Percentiles rank a stretch among this genome's conserved stretches.
Conservation (phyloP, 306 rosid species). For the Rosa chinensis region DNA sequence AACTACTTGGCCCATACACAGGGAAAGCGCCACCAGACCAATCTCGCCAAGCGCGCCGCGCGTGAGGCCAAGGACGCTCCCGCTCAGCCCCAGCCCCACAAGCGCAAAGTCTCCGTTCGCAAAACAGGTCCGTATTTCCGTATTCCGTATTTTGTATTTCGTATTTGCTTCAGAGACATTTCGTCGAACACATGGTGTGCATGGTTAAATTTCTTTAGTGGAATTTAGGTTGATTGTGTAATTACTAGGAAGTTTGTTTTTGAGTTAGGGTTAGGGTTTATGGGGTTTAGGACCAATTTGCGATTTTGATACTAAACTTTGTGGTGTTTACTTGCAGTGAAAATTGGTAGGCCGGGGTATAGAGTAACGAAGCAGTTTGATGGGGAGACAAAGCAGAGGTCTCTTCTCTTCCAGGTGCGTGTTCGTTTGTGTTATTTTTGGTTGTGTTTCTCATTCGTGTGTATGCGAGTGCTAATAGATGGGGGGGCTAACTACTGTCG, state of each 20-base stretch:
- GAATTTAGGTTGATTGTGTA: background rate
- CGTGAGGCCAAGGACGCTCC: slow-evolving; percentile 98
- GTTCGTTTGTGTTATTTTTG: background rate
- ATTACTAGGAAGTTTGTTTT: too few species aligned
- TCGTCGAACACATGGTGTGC: slow-evolving; percentile 14
- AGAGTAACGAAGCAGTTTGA: slow-evolving; percentile 93
- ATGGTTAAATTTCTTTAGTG: background rate
- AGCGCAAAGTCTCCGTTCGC: slow-evolving; percentile 75
- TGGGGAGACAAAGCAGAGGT: slow-evolving; percentile 88
- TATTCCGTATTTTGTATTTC: background rate
- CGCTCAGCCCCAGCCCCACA: slow-evolving; percentile 96
- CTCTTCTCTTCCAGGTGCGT: slow-evolving; percentile 86
- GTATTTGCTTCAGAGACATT: background rate
- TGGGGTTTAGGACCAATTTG: background rate
- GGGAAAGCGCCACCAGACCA: slow-evolving; percentile 94
- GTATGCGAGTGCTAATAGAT: background rate
- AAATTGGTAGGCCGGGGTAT: slow-evolving; percentile 96
- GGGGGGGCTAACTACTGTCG: background rate
- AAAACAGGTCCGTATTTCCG: slow-evolving; percentile 50
- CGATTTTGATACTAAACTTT: background rate
- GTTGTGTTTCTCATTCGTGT: background rate
- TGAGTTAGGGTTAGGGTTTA: background rate
- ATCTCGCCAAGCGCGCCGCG: slow-evolving; percentile 89
- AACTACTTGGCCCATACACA: slow-evolving; percentile 97
- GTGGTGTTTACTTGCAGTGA: slow-evolving; percentile 49